A percentile compares a stretch with the other conserved stretches of the same genome.
phyloP scores from a whole-genome alignment of 2,329 filamentous ascomycete genomes.

The Penicillium sp. region DNA sequence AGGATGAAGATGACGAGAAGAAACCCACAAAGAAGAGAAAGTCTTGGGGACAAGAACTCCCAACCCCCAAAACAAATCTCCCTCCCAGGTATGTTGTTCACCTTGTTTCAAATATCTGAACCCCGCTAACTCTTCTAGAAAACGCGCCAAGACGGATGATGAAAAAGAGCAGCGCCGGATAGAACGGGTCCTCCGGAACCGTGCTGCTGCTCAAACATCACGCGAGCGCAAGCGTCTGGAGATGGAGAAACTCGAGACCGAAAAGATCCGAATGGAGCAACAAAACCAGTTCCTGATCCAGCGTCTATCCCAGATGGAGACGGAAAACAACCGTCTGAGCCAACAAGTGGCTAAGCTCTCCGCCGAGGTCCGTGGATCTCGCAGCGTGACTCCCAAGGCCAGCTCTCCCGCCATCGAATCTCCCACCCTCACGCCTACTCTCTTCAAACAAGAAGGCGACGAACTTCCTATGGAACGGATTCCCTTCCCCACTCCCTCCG shows the following conservation, averaged over 20 bases:
- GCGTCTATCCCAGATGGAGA: constrained; percentile 60
- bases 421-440: constrained; percentile 40
- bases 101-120: neutral
- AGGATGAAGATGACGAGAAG: constrained; percentile 53
- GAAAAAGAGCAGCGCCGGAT: constrained; percentile 98
- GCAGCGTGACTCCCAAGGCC: constrained; percentile 40
- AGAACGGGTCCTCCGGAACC: constrained; percentile 93
- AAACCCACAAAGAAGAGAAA: constrained; percentile 90
- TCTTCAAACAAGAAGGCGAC: constrained; percentile 47
- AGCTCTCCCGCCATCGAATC: constrained; percentile 35
- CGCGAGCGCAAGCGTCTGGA: constrained; percentile 87
- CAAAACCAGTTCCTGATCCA: constrained; percentile 69
- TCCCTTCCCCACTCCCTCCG: constrained; percentile 40
- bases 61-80: constrained; percentile 93
- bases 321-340: constrained; percentile 50
- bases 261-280: constrained; percentile 64
- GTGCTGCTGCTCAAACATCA: constrained; percentile 93
- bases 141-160: constrained; percentile 97
- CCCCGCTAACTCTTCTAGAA: constrained; percentile 51
- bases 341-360: constrained; percentile 52
- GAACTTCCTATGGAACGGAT: constrained; percentile 43
- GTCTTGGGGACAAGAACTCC: constrained; percentile 96
- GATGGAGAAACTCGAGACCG: constrained; percentile 75
- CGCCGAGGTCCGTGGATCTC: constrained; percentile 45
- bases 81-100: constrained; percentile 68